phyloP scores from a whole-genome alignment of 2,329 filamentous ascomycete species.

The Phialophora expanda region DNA sequence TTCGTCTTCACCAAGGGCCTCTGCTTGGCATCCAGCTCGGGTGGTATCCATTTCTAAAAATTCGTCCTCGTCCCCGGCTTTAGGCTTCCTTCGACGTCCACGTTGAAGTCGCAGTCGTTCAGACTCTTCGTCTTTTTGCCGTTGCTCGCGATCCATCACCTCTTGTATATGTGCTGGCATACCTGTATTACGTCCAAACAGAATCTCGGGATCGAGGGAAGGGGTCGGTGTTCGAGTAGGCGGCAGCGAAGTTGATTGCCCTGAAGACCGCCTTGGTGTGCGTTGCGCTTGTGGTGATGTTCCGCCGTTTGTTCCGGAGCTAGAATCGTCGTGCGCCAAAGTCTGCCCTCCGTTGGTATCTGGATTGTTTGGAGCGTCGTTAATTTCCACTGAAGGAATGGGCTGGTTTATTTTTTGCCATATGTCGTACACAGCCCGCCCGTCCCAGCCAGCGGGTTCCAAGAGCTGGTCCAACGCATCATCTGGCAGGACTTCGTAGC shows the following conservation, averaged over 20 bases:
- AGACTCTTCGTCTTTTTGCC: not conserved
- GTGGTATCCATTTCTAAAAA: not conserved
- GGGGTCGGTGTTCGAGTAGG: not conserved
- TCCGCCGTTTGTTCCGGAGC: not conserved
- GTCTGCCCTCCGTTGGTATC: not conserved
- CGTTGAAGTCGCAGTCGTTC: not conserved
- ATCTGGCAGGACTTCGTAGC: not conserved
- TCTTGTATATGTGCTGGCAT: slow-evolving; percentile 1
- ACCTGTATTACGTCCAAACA: not conserved
- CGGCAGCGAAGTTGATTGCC: too few relatives aligned
- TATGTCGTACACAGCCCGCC: not conserved
- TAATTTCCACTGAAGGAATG: not conserved
- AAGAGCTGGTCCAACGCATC: not conserved
- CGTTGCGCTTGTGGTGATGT: not conserved
- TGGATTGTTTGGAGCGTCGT: not conserved
- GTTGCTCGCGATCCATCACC: not conserved
- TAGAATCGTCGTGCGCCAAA: not conserved
- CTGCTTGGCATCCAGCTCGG: not conserved
- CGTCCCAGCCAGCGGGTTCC: not conserved
- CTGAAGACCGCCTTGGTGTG: not conserved
- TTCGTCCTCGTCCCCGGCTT: not conserved
- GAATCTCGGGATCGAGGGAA: not conserved
- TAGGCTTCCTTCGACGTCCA: not conserved
- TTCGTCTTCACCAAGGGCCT: not conserved
- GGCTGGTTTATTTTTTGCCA: not conserved